Conservation (phyloP, 2,329 filamentous ascomycete genomes). For the Neonectria hederae region DNA sequence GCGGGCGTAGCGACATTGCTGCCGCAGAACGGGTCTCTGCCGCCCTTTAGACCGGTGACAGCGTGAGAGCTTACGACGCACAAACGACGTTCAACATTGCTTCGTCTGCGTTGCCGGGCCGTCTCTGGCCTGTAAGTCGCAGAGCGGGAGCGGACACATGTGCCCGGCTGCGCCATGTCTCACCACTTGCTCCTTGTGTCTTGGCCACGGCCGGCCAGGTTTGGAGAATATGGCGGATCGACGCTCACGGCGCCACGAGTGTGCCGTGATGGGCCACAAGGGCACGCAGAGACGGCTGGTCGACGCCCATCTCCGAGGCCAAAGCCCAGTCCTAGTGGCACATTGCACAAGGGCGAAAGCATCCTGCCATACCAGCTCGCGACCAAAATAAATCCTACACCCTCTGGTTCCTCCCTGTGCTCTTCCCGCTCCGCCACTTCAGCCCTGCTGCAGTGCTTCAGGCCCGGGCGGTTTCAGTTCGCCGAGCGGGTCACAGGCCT, state of each 20-base stretch:
- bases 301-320: background rate
- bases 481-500: background rate
- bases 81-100: background rate
- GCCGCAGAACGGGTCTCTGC: background rate
- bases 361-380: background rate
- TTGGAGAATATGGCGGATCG: background rate
- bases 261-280: constrained; percentile 11
- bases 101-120: background rate
- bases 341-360: background rate
- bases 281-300: background rate
- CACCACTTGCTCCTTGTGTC: background rate
- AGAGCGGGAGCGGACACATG: background rate
- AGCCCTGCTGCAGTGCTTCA: background rate
- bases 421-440: background rate
- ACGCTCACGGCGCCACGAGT: constrained; percentile 7
- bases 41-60: background rate
- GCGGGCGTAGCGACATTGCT: background rate
- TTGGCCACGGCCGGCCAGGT: constrained; percentile 3
- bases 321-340: background rate
- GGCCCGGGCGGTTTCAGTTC: background rate
- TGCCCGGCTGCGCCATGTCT: constrained; percentile 14
- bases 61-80: background rate
- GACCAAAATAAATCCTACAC: constrained; percentile 12
- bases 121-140: background rate
- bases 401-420: background rate